Evolutionary conservation across 495 filamentous ascomycete genomes (phyloP), one percentile per base, ranked within the genome.

Genomic region (Cairneyella variabilis): DNA sequence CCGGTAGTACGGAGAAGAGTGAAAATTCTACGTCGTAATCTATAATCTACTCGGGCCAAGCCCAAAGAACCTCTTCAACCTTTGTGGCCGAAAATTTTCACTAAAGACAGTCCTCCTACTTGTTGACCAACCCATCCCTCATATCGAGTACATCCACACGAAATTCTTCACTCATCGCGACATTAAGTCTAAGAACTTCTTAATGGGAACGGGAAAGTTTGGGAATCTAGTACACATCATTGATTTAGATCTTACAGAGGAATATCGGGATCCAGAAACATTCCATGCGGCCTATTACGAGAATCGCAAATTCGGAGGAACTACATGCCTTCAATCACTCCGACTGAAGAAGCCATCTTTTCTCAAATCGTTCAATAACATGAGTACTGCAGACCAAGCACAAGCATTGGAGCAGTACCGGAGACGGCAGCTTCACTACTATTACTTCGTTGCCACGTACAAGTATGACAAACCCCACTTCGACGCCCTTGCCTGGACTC

Each of bases 101-200:
- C 74, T 97, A 53, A 97, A 97, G 84, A 97, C 92, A 10, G 92
- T 97, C 27, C 75, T 97, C 14, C 83, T 97, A 5, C 83, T 97
- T 50, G 92, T 92, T 66, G 92, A 97, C 64, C 92, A 97, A 75
- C 81, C 97, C 68, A 96, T 97, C 63, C 96, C 91, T 50, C 91
- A 92, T 56, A 96, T 97, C 68, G 92, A 97, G 71, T 97, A 97
- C 76, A 96, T 97, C 64, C 92, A 97, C 69, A 91, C 92, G 78
- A 97, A 97, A 71, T 96, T 90, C 20, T 97, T 97, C 74, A 97
- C 97, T 66, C 92, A 97, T 76, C 92, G 92, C 72, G 92, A 97
- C 66, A 97, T 97, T 79, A 97, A 97, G 78, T 92, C 92, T 26
- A 92, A 97, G 77, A 97, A 97, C 79, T 97, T 97, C 75, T 76